Base-by-base conservation (phyloP, 306 rosid genomes). In the Mimosa pudica region DNA sequence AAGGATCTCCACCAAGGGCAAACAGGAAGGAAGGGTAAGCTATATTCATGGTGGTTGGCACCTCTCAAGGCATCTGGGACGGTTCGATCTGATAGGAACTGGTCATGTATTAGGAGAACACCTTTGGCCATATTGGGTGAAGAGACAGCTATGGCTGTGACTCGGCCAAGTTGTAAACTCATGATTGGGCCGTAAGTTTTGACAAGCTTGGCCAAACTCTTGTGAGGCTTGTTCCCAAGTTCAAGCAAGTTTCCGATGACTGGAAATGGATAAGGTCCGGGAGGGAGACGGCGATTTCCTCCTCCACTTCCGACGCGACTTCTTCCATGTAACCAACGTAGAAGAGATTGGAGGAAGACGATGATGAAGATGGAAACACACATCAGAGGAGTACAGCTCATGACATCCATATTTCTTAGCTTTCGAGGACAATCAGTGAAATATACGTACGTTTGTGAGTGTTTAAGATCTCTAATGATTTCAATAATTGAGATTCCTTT, bases 181-280 rank as follows among this genome's bases (percentile, higher is more conserved):
- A 90, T 89, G 1, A 92, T 85, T 17, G 94, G 88, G 36, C 93
- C 94, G 12, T 87, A 73, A 12, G 0, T 57, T 4, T 76, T 46
- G 69, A 89, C 82, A 11, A 85, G 88, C 0, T 14, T 42, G 47
- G 91, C 76, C 10, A 89, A 10, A n/a, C 90, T 74, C 66, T 86
- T 70, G 70, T 91, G 91, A 1, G 90, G 91, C 18, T 84, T 89
- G n/a, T 70, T 33, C 0, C 92, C 94, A 1, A 90, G 77, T 45
- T 86, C 86, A 20, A 82, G 55, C 35, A 92, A 87, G 81, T 92
- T 92, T 4, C 94, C 97, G 0, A 92, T 30, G 0, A 89, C 3
- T 0, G 88, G 92, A 5, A 79, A 6, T 0, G 84, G 89, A 4
- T 2, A 10, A 2, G 92, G 94, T 2, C 94, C 89, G 3, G 97